These are phyloP conservation scores for Penicillium desertorum DNA, from an alignment of 495 filamentous ascomycete species.

Conservation along the genomic window DNA sequence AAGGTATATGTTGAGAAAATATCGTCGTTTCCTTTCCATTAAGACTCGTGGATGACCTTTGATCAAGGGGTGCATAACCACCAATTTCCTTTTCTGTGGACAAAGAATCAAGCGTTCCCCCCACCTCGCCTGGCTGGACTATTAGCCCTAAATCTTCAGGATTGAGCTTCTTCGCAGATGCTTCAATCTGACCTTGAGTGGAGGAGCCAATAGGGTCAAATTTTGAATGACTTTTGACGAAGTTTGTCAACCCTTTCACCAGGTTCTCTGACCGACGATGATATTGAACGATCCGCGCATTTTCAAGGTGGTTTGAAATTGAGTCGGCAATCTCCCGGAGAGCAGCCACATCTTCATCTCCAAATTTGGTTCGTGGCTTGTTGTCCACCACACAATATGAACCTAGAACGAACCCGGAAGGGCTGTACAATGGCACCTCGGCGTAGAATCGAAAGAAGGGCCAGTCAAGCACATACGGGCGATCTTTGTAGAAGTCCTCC, in stretches of 20 bases:
- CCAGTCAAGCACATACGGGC: conserved; percentile 37
- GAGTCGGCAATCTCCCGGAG: conserved; percentile 28
- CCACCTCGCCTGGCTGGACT: background rate
- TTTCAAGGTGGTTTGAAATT: conserved; percentile 29
- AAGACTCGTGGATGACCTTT: background rate
- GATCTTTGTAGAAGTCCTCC: conserved; percentile 43
- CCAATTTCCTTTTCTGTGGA: background rate
- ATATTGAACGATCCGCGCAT: conserved; percentile 16
- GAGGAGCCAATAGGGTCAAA: conserved; percentile 6
- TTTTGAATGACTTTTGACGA: conserved; percentile 15
- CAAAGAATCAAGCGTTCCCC: background rate
- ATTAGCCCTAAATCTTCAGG: background rate
- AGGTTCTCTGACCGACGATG: conserved; percentile 18
- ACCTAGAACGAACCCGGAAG: conserved; percentile 58
- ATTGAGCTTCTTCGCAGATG: background rate
- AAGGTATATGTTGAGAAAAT: background rate
- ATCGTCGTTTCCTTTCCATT: background rate
- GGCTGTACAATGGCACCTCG: conserved; percentile 58
- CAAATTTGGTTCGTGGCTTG: conserved; percentile 36
- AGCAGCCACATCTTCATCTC: conserved; percentile 20
- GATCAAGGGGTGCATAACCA: background rate
- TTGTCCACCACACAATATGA: conserved; percentile 60
- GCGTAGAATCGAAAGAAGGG: conserved; percentile 56
- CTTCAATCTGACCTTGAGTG: conserved; percentile 2
- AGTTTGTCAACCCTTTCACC: conserved; percentile 25